Evolutionary conservation across 140 eudicot species (phyloP), one percentile per base, ranked within the genome.

Genomic region (Anethum foeniculum): DNA sequence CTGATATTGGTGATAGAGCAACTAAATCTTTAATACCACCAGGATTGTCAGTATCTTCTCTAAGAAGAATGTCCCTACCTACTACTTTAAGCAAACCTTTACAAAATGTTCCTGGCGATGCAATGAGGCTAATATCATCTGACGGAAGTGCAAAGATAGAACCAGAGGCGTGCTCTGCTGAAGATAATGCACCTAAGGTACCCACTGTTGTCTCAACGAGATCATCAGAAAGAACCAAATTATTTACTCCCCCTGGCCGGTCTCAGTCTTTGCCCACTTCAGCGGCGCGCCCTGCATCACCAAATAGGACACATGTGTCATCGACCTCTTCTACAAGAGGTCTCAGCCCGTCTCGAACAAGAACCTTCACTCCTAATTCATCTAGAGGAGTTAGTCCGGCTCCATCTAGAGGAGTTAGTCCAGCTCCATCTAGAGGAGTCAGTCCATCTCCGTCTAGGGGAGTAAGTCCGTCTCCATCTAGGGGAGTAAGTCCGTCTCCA

Each of bases 381-480:
- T 83, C 94, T 78, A 92, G 98, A 88, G 94, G 93, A 41, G 80
- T 84, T 14, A 92, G 96, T 87, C 62, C 62, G 3, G 83, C 89
- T 79, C 88, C 84, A 81, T 78, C 87, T 81, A 85, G 97, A 77
- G 85, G 94, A 48, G 89, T 94, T 62, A 92, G 96, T 80, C 96
- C 98, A 34, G 86, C 89, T 28, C 73, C 74, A 68, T 68, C 74
- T 34, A 68, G 44, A 86, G 93, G 92, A 51, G 80, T 84, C 10
- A 92, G 93, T 87, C 97, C 97, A 30, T 27, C 44, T 75, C 51
- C 10, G 2, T 52, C 81, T 36, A 78, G 81, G 44, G 81, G 81
- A 16, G 69, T 19, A 25, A 77, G 80, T 77, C 80, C 80, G 21
- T 86, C 86, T 64, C 85, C 90, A 80, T 58, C 91, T 41, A 82